Conservation (phyloP, 192 early-diverging fungal species). For the Allomyces javanicus region DNA sequence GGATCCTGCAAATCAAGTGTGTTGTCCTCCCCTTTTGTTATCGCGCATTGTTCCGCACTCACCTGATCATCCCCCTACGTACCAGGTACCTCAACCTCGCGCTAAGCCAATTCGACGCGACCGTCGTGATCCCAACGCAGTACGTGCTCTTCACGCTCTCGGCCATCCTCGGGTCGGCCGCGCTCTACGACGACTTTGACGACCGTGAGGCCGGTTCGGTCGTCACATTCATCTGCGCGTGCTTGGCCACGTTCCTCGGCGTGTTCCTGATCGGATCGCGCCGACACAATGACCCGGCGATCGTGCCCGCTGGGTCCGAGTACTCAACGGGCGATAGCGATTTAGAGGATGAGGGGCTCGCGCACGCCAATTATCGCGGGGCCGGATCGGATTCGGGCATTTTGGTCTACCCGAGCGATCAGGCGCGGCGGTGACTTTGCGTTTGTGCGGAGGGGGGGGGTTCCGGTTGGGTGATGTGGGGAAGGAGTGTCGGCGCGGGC, state of each 20-base stretch:
- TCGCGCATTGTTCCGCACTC: neutral
- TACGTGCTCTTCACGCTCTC: conserved; percentile 54
- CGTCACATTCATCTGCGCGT: conserved; percentile 31
- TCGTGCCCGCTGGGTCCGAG: too few species aligned
- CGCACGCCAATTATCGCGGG: too few species aligned
- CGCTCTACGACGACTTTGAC: conserved; percentile 45
- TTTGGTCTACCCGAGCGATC: too few species aligned
- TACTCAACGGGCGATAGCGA: too few species aligned
- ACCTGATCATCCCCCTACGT: neutral
- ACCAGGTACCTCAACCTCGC: conserved; percentile 40
- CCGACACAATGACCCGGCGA: conserved; percentile 8
- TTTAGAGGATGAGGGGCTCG: too few species aligned
- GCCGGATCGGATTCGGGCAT: too few species aligned
- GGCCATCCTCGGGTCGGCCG: conserved; percentile 44
- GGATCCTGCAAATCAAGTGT: conserved; percentile 33
- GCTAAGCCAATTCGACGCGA: conserved; percentile 40
- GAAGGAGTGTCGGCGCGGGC: too few species aligned
- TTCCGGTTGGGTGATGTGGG: too few species aligned
- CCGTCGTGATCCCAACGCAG: conserved; percentile 54
- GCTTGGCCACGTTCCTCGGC: conserved; percentile 37
- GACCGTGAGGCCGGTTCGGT: conserved; percentile 22
- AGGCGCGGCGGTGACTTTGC: too few species aligned
- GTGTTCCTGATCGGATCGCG: conserved; percentile 49
- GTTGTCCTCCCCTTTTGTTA: neutral
- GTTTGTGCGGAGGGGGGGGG: too few species aligned